These are phyloP conservation scores for Carallia brachiata DNA, from an alignment of 345 rosid species.

Conservation along the genomic window DNA sequence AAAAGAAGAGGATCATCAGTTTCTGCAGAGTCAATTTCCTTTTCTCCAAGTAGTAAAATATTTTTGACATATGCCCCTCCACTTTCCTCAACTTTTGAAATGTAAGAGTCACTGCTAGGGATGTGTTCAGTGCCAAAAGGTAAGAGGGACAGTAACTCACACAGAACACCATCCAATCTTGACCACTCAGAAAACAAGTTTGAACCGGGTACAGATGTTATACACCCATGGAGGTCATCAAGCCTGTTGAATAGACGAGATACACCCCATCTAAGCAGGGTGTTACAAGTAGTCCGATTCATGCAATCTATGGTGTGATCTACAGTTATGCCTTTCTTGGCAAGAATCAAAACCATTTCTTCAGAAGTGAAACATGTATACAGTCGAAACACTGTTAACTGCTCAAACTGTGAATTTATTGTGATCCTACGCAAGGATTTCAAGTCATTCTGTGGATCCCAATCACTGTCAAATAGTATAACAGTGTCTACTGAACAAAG, in stretches of 20 bases:
- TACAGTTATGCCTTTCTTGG: background rate
- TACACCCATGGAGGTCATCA: background rate
- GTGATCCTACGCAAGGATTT: background rate
- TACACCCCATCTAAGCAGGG: conserved; percentile 13
- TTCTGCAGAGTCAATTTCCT: background rate
- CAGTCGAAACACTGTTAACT: conserved; percentile 5
- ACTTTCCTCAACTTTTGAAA: conserved; percentile 16
- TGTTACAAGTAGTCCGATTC: background rate
- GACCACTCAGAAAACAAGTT: conserved; percentile 10
- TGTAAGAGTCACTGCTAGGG: conserved; percentile 4
- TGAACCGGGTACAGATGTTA: conserved; percentile 1
- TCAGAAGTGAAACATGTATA: conserved; percentile 8
- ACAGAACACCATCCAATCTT: conserved; percentile 5
- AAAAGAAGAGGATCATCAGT: conserved; percentile 3
- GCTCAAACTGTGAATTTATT: background rate
- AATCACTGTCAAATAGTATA: conserved; percentile 9
- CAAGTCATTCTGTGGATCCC: conserved; percentile 8
- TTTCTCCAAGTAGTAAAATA: conserved; percentile 14
- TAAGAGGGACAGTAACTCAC: conserved; percentile 5
- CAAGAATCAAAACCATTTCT: conserved; percentile 10
- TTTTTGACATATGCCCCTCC: background rate
- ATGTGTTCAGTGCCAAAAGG: conserved; percentile 8
- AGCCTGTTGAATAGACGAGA: conserved; percentile 2
- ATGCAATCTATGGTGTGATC: background rate
- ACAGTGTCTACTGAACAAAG: conserved; percentile 1